Conservation (phyloP, 2,329 filamentous ascomycete genomes). For the Pseudogymnoascus pannorum region DNA sequence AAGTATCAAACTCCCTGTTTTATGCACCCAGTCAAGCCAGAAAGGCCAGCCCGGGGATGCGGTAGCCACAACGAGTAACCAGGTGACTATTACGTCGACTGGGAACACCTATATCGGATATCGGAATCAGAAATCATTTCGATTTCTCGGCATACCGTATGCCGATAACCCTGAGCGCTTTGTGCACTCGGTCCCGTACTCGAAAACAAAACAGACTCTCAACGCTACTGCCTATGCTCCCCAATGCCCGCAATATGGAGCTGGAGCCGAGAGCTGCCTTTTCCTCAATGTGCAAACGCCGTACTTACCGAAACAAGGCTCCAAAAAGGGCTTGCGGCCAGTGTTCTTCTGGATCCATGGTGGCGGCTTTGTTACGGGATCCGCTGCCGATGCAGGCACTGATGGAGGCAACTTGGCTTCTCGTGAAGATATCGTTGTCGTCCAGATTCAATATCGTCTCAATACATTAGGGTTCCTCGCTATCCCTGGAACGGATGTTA, state of each 20-base stretch:
- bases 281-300: conserved; percentile 34
- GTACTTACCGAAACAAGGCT: conserved; percentile 20
- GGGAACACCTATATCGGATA: conserved; percentile 42
- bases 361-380: conserved; percentile 29
- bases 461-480: conserved; percentile 33
- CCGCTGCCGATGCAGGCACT: conserved; percentile 19
- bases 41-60: conserved; percentile 29
- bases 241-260: conserved; percentile 28
- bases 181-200: conserved; percentile 38
- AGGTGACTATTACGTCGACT: conserved; percentile 33
- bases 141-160: conserved; percentile 27
- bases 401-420: conserved; percentile 25
- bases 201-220: conserved; percentile 37
- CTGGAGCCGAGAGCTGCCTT: conserved; percentile 26
- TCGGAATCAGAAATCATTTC: conserved; percentile 45
- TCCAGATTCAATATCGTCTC: conserved; percentile 25
- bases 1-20: conserved; percentile 35
- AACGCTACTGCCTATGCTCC: conserved; percentile 37
- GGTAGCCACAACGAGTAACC: conserved; percentile 30
- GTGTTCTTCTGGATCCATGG: conserved; percentile 28
- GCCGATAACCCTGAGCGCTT: conserved; percentile 21
- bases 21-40: conserved; percentile 43
- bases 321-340: conserved; percentile 26
- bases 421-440: conserved; percentile 25
- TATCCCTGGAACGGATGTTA: conserved; percentile 42